Percentiles rank a stretch among this genome's conserved stretches.
Conservation (phyloP, 306 rosid species). For the Dryas octopetala region DNA sequence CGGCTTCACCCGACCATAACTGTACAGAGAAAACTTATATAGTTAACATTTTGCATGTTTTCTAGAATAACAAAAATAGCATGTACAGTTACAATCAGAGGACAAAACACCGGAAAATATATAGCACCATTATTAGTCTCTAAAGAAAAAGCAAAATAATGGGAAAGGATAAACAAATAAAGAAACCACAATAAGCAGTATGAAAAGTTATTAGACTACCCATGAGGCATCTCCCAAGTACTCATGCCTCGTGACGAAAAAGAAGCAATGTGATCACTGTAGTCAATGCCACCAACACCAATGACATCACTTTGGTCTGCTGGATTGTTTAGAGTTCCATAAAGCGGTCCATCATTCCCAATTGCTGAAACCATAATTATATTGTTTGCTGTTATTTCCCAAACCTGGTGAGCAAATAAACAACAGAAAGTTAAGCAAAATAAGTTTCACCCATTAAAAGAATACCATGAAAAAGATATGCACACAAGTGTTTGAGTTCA, state of each 20-base stretch:
- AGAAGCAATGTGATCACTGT: slow-evolving; percentile 96
- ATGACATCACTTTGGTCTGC: slow-evolving; percentile 97
- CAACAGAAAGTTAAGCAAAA: slow-evolving; percentile 27
- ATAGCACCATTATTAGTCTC: neutral
- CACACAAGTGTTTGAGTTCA: neutral
- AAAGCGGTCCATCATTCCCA: slow-evolving; percentile 98
- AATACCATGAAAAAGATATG: neutral
- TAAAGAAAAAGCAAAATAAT: neutral
- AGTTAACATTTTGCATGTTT: slow-evolving; percentile 3
- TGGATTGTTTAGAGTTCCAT: slow-evolving; percentile 95
- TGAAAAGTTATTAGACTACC: slow-evolving; percentile 43
- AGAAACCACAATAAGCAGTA: neutral
- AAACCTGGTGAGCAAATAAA: slow-evolving; percentile 58
- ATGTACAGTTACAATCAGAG: slow-evolving; percentile 6
- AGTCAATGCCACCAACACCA: slow-evolving; percentile 99
- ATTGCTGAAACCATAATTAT: slow-evolving; percentile 98
- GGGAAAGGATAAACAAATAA: neutral
- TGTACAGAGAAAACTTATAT: slow-evolving; percentile 23
- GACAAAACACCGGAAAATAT: neutral
- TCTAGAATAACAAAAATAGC: slow-evolving; percentile 21
- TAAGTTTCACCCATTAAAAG: neutral
- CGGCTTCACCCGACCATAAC: slow-evolving; percentile 97
- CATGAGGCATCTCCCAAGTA: slow-evolving; percentile 99
- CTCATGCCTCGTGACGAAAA: slow-evolving; percentile 99
- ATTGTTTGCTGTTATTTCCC: slow-evolving; percentile 97